Percentiles rank a stretch among this genome's conserved stretches.
These are phyloP conservation scores for Chrysopogon serrulatus DNA, from an alignment of 176 grass and related monocot species.

Conservation along the genomic window DNA sequence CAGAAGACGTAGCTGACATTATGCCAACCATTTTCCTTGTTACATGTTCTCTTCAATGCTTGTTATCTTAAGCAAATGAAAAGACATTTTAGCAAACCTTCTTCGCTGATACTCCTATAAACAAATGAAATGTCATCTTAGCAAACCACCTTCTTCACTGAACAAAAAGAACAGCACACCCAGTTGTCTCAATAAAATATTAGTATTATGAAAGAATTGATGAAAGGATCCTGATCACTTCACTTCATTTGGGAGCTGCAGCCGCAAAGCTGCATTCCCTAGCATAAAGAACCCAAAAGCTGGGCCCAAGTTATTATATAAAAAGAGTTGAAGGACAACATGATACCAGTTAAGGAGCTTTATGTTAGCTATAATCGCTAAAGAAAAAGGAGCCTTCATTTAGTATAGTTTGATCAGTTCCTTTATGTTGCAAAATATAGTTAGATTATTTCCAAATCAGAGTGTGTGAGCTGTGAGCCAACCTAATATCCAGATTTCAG, in stretches of 20 bases:
- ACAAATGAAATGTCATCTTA: background rate
- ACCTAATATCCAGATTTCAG: background rate
- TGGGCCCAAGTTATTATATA: background rate
- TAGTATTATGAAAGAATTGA: background rate
- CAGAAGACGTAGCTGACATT: background rate
- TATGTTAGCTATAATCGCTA: background rate
- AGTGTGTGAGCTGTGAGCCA: background rate
- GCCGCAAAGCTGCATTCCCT: background rate
- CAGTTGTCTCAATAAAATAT: background rate
- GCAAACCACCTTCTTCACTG: background rate
- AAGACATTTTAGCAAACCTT: no score
- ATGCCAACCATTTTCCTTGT: background rate
- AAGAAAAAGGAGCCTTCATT: background rate
- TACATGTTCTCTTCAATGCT: background rate
- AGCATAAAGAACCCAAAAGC: constrained; percentile 11
- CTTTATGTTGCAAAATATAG: background rate
- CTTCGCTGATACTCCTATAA: no score
- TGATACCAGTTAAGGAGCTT: constrained; percentile 18
- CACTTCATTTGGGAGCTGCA: background rate
- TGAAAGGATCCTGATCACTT: background rate
- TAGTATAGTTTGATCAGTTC: constrained; percentile 22
- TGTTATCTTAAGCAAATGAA: background rate
- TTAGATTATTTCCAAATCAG: background rate
- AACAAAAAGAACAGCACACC: background rate
- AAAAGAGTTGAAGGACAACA: constrained; percentile 4